These are phyloP conservation scores for Cyclotella choctawhatcheeana DNA, from an alignment of 108 stramenopile genomes.

Conservation along the genomic window DNA sequence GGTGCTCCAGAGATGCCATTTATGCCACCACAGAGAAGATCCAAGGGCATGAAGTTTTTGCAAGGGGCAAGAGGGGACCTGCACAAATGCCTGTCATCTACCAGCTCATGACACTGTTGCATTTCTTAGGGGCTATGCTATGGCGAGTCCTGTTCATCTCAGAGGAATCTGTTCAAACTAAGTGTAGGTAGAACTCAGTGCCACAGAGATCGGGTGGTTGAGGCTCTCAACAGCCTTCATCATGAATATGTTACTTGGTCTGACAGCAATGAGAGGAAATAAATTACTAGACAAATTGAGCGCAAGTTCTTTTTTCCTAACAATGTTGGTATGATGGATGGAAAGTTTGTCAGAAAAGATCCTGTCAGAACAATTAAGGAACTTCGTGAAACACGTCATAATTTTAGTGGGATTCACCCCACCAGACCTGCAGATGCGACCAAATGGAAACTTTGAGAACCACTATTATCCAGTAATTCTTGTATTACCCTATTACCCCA, in stretches of 20 bases:
- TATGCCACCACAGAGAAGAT: slow-evolving; percentile 15
- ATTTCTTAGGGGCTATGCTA: slow-evolving; percentile 29
- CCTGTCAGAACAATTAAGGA: too few relatives aligned
- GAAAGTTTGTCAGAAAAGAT: slow-evolving; percentile 37
- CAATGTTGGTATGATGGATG: slow-evolving; percentile 40
- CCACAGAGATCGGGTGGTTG: background rate
- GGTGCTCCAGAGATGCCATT: background rate
- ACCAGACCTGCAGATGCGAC: too few relatives aligned
- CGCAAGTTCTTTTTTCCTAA: slow-evolving; percentile 26
- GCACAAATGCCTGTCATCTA: slow-evolving; percentile 19
- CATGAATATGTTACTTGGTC: slow-evolving; percentile 32
- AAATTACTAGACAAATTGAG: slow-evolving; percentile 17
- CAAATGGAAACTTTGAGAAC: too few relatives aligned
- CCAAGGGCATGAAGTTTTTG: slow-evolving; percentile 26
- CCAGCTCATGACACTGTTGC: slow-evolving; percentile 34
- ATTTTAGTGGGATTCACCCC: too few relatives aligned
- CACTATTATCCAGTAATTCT: too few relatives aligned
- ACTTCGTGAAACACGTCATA: too few relatives aligned
- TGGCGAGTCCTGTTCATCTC: background rate
- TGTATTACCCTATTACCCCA: too few relatives aligned
- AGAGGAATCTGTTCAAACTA: background rate
- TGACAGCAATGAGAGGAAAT: slow-evolving; percentile 21
- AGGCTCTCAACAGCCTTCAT: slow-evolving; percentile 7
- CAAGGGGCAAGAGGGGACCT: slow-evolving; percentile 7
- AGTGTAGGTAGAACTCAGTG: background rate